Percentiles rank a stretch among this genome's conserved stretches.
Evolutionary conservation across 352 stramenopile genomes (phyloP).

Genomic region (Pythium phragmitis): DNA sequence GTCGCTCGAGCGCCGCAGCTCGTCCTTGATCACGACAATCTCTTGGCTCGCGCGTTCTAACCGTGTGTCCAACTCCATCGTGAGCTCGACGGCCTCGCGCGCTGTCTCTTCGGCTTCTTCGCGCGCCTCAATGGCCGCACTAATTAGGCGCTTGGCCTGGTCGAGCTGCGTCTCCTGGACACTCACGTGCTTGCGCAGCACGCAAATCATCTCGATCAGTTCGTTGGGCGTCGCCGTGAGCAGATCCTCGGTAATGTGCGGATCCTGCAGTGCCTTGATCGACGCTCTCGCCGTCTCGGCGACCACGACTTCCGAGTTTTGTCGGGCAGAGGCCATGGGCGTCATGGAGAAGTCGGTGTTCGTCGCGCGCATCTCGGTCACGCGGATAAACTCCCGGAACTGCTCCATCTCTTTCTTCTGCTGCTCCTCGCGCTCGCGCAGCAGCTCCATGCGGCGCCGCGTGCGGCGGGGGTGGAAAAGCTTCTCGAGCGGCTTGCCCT

Average conservation of each 20-base stretch:
- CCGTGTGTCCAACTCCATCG: constrained; percentile 64
- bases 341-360: background rate
- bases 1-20: constrained; percentile 30
- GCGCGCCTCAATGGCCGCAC: constrained; percentile 72
- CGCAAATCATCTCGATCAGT: constrained; percentile 66
- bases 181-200: constrained; percentile 66
- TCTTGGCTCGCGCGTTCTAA: constrained; percentile 65
- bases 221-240: constrained; percentile 48
- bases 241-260: constrained; percentile 54
- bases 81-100: constrained; percentile 70
- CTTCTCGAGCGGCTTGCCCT: constrained; percentile 68
- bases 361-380: constrained; percentile 40
- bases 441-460: constrained; percentile 55
- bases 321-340: background rate
- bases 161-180: constrained; percentile 76
- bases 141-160: constrained; percentile 71
- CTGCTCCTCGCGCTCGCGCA: constrained; percentile 70
- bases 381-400: constrained; percentile 83
- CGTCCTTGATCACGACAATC: constrained; percentile 33
- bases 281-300: constrained; percentile 24
- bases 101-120: constrained; percentile 73
- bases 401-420: constrained; percentile 86
- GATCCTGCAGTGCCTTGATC: constrained; percentile 47
- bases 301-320: background rate
- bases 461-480: constrained; percentile 73